These are phyloP conservation scores for Barnettozyma pratensis DNA, from an alignment of 805 yeast species.

Conservation along the genomic window DNA sequence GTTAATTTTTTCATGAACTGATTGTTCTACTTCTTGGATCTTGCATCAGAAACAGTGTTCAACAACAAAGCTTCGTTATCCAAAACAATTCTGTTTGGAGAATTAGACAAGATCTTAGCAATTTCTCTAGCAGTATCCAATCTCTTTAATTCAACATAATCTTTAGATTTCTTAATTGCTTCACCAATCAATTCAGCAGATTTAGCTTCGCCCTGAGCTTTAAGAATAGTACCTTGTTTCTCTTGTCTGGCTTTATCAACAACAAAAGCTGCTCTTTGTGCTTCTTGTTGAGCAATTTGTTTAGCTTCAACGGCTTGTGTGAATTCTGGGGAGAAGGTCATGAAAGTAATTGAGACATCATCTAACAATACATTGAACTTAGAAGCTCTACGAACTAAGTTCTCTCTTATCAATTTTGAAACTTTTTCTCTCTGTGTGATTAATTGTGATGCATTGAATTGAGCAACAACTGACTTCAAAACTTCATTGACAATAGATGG, in stretches of 20 bases:
- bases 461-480: constrained; percentile 93
- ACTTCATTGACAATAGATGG: constrained; percentile 99
- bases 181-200: constrained; percentile 98
- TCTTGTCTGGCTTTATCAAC: constrained; percentile 98
- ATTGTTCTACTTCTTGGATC: constrained; percentile 32
- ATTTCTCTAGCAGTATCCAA: constrained; percentile 96
- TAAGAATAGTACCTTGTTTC: constrained; percentile 93
- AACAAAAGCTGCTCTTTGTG: constrained; percentile 95
- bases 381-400: constrained; percentile 83
- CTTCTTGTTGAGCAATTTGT: constrained; percentile 99
- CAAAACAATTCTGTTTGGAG: constrained; percentile 88
- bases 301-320: constrained; percentile 97
- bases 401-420: constrained; percentile 85
- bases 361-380: constrained; percentile 84
- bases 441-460: constrained; percentile 95
- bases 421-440: constrained; percentile 99
- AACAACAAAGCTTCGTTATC: constrained; percentile 90
- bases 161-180: constrained; percentile 93
- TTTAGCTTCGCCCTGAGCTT: constrained; percentile 97
- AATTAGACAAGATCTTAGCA: constrained; percentile 74
- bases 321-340: constrained; percentile 98
- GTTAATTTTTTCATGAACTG: too few species aligned
- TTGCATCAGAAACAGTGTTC: constrained; percentile 79
- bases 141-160: constrained; percentile 94
- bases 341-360: constrained; percentile 92